phyloP scores from a whole-genome alignment of 176 grass and related monocot species.

The Aegilops tauschii region DNA sequence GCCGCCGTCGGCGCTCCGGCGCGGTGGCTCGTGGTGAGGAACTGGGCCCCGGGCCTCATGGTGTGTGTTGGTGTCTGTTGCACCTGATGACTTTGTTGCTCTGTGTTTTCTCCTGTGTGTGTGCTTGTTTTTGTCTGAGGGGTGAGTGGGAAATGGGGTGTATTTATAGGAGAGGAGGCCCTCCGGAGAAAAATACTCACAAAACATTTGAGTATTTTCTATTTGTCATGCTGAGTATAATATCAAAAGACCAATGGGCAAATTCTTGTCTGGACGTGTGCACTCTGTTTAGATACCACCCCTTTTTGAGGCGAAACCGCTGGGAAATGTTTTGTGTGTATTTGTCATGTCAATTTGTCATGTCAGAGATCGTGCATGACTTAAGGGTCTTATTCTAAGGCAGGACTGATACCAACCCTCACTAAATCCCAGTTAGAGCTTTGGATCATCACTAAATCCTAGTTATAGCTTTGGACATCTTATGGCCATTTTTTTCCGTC shows the following conservation, averaged over 20 bases:
- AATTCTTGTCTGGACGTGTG: not conserved
- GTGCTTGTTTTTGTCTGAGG: not conserved
- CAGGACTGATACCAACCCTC: too few species aligned
- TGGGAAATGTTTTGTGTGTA: too few species aligned
- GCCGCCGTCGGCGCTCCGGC: slow-evolving; percentile 20
- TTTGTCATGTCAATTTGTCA: too few species aligned
- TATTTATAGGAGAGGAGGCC: slow-evolving; percentile 46
- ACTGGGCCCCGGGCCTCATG: slow-evolving; percentile 61
- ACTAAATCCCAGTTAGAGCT: not conserved
- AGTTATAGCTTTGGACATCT: not conserved
- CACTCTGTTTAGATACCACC: not conserved
- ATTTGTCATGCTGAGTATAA: not conserved
- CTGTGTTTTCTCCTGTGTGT: not conserved
- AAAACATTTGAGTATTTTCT: not conserved
- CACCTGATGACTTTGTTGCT: not conserved
- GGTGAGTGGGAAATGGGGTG: slow-evolving; percentile 10
- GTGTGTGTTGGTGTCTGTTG: not conserved
- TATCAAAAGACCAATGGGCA: not conserved
- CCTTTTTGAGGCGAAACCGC: not conserved
- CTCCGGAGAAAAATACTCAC: not conserved
- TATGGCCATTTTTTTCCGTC: too few species aligned
- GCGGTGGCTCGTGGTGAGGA: slow-evolving; percentile 21
- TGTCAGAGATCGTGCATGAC: too few species aligned
- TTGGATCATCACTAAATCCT: not conserved
- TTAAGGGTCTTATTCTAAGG: too few species aligned